phyloP scores from a whole-genome alignment of 2,329 filamentous ascomycete genomes.

The Phyllosticta paracitricarpa region DNA sequence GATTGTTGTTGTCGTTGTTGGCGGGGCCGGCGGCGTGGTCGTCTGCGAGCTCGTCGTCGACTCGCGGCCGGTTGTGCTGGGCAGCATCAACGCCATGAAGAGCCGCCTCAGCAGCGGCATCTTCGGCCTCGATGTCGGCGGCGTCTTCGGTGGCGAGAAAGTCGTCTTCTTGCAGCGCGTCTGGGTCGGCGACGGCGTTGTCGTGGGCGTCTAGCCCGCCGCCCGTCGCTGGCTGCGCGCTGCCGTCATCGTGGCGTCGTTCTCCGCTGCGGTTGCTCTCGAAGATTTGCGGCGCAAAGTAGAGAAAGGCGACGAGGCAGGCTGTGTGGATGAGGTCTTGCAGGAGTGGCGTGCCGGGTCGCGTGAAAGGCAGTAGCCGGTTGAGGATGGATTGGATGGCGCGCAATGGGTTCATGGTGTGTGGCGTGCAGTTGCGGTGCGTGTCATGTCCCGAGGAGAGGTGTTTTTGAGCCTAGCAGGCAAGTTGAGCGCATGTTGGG shows the following conservation, averaged over 20 bases:
- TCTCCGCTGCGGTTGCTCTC: constrained; percentile 15
- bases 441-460: neutral
- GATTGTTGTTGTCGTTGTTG: constrained; percentile 10
- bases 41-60: neutral
- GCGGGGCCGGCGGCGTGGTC: constrained; percentile 21
- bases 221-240: neutral
- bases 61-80: constrained; percentile 1
- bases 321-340: constrained; percentile 39
- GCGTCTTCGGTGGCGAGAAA: neutral
- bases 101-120: neutral
- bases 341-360: constrained; percentile 34
- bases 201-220: neutral
- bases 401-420: constrained; percentile 4
- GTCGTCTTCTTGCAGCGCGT: neutral
- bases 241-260: too few species aligned
- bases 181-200: neutral
- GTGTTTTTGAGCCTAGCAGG: neutral
- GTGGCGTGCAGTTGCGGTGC: neutral
- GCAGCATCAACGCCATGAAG: neutral
- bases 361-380: constrained; percentile 38
- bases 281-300: constrained; percentile 37
- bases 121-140: constrained; percentile 14
- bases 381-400: constrained; percentile 22
- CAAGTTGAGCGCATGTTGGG: neutral
- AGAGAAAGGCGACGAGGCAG: constrained; percentile 34